Evolutionary conservation across 495 filamentous ascomycete genomes (phyloP), one percentile per base, ranked within the genome.

Genomic region (Acidiella bohemica): DNA sequence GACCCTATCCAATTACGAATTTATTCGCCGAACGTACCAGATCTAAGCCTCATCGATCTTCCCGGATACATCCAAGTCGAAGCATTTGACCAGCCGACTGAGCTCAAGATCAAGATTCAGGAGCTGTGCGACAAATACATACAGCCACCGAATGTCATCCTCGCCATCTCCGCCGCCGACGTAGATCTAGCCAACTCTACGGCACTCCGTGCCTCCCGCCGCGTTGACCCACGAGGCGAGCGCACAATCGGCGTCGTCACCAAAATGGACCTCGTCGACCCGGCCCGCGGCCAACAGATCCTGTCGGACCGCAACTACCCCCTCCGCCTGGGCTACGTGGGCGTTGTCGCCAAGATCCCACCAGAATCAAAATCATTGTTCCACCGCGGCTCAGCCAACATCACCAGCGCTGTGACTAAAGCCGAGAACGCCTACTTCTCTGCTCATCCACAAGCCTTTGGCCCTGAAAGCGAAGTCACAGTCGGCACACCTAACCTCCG

Each of bases 121-220:
- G 86, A 94, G 51, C 77, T 99, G 18, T 99, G 90, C 54, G 92
- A 99, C 57, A 95, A 90, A 66, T 99, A 96, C 53, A 96, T 99
- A 42, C 82, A 92, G 56, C 62, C 87, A 5, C 90, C 90, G 4
- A 99, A 99, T 53, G 78, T 99, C 46, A 93, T 99, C 43, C 65
- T 99, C 25, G 90, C 90, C 7, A 96, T 99, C 45, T 99, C 90
- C 4, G 90, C 92, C 5, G 90, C 90, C 21, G 92, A 96, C 63
- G 87, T 95, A 24, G 90, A 99, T 64, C 59, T 99, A 19, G 90
- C 90, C 4, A 99, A 99, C 55, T 96, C 90, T 3, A 88, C 90
- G 3, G 87, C 90, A 9, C 65, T 99, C 20, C 70, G 88, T 41
- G 85, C 90, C 19, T 93, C 86, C 54, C 72, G 92, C 39, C 70